phyloP scores from a whole-genome alignment of 129 eudicot genomes.

The Pseudognaphalium luteoalbum region DNA sequence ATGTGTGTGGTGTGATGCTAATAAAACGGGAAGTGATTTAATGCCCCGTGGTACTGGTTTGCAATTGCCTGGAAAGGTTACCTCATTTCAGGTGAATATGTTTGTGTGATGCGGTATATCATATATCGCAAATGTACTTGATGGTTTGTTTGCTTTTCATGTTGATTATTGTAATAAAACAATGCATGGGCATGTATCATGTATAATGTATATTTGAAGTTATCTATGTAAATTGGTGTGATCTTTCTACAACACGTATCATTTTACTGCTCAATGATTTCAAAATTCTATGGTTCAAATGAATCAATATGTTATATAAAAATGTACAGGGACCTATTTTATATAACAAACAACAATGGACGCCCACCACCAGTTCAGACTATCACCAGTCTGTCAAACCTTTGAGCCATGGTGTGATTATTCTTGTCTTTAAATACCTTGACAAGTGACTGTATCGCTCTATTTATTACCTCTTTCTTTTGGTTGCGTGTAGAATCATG shows the following conservation, averaged over 20 bases:
- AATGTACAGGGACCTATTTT: constrained; percentile 7
- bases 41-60: constrained; percentile 19
- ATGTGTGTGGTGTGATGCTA: constrained; percentile 27
- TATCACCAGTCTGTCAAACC: constrained; percentile 45
- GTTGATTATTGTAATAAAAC: constrained; percentile 29
- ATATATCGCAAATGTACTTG: not conserved
- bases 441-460: constrained; percentile 60
- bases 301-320: not conserved
- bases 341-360: constrained; percentile 16
- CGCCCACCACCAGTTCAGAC: not conserved
- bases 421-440: constrained; percentile 53
- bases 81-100: constrained; percentile 7
- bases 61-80: constrained; percentile 12
- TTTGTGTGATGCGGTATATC: not conserved
- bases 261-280: not conserved
- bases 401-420: constrained; percentile 47
- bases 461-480: constrained; percentile 58
- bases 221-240: not conserved
- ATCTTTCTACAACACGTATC: not conserved
- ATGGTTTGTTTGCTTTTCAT: constrained; percentile 21
- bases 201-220: constrained; percentile 7
- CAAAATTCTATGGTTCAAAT: not conserved
- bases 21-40: constrained; percentile 23
- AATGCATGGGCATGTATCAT: not conserved
- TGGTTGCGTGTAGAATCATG: constrained; percentile 41